Conservation (phyloP, 441 rosid species). For the Cnidoscolus chayamansa region DNA sequence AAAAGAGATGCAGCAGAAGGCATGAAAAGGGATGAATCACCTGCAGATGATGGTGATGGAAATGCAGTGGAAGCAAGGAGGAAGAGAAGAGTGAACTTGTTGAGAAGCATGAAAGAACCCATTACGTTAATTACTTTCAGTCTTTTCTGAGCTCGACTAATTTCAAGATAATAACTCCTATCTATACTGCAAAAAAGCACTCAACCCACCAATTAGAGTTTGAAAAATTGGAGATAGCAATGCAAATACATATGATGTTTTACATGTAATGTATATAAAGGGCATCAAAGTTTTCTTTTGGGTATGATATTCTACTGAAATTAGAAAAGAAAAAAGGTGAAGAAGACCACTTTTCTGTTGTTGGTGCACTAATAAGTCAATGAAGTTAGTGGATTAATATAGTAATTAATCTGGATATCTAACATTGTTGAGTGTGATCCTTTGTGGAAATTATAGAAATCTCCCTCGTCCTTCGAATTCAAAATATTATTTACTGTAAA, state of each 20-base stretch:
- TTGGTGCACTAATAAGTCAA: constrained; percentile 62
- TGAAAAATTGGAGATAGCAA: no score
- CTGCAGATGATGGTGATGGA: constrained; percentile 60
- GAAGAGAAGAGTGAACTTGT: constrained; percentile 55
- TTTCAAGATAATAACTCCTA: no score
- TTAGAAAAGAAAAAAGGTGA: constrained; percentile 43
- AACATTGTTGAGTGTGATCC: constrained; percentile 22
- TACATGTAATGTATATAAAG: no score
- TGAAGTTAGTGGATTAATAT: constrained; percentile 53
- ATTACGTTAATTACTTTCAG: constrained; percentile 27
- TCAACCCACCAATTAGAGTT: constrained; percentile 3
- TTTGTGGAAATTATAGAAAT: constrained; percentile 31
- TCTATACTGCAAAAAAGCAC: constrained; percentile 12
- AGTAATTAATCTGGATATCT: constrained; percentile 12
- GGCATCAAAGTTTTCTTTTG: constrained; percentile 15
- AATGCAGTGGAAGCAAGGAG: constrained; percentile 54
- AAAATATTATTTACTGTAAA: no score
- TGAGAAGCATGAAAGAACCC: constrained; percentile 39
- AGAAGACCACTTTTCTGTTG: constrained; percentile 71
- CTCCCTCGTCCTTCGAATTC: constrained; percentile 21
- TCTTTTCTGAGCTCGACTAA: not conserved
- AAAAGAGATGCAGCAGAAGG: no score
- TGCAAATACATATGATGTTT: no score
- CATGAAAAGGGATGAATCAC: constrained; percentile 29
- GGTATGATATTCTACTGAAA: constrained; percentile 24